These are phyloP conservation scores for Carex myosuroides DNA, from an alignment of 176 grass and related monocot species.

Conservation along the genomic window DNA sequence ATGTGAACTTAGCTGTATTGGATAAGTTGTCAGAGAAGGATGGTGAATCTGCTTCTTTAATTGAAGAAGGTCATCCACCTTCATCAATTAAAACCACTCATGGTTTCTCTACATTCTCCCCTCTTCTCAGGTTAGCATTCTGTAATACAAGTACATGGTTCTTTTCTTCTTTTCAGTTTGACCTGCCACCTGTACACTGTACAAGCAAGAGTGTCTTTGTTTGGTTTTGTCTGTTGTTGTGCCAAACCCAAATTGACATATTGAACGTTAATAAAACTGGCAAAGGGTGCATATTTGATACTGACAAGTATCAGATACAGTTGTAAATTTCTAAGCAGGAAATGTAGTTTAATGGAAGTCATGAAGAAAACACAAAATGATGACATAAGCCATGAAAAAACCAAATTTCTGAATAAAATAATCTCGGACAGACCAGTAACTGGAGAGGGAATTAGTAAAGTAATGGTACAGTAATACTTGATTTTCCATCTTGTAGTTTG, in stretches of 20 bases:
- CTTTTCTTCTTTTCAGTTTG: not conserved
- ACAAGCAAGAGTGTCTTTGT: not conserved
- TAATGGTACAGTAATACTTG: not conserved
- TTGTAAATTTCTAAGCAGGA: not conserved
- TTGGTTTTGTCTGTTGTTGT: not conserved
- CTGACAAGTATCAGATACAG: not conserved
- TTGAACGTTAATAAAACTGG: not conserved
- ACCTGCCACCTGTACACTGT: not conserved
- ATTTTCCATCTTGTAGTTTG: constrained; percentile 20
- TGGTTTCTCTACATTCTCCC: constrained; percentile 44
- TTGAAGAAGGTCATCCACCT: constrained; percentile 65
- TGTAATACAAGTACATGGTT: constrained; percentile 7
- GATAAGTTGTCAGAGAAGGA: constrained; percentile 46
- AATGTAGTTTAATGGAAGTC: not conserved
- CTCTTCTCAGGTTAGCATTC: constrained; percentile 52
- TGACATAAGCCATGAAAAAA: not conserved
- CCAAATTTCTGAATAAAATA: not conserved
- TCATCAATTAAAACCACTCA: constrained; percentile 43
- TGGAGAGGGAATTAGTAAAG: not conserved
- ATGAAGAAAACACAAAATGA: not conserved
- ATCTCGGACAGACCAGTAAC: not conserved
- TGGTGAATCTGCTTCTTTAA: constrained; percentile 53
- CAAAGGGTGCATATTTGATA: not conserved
- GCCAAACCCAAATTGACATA: not conserved
- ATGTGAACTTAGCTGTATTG: constrained; percentile 63